Base-by-base conservation (phyloP, 2,329 filamentous ascomycete genomes). In the Bipolaris cookei region DNA sequence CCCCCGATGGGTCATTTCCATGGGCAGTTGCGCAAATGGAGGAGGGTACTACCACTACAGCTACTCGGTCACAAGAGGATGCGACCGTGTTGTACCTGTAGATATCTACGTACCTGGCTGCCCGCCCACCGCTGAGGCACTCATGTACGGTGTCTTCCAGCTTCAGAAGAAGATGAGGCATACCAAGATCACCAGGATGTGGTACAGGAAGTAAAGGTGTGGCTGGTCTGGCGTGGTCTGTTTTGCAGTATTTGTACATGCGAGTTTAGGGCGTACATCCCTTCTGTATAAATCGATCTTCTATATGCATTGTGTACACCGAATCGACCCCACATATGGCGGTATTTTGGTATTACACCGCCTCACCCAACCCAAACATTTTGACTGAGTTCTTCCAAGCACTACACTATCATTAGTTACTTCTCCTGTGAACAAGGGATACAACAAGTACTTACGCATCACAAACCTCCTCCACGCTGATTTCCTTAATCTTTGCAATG, bases 21-120 rank as follows among this genome's bases (percentile, higher is more conserved):
- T 94, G 90, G 90, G 90, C 11, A 90, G 87, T 71, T 94, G 90
- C 76, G 90, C 90, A 59, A 93, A 93, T 77, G 90, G 90, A 49
- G 90, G 90, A 60, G 90, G 90, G 51, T 94, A 94, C 80, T 93
- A 94, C 77, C 90, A 94, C 79, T 93, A 94, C 80, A 90, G 87
- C 77, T 94, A 94, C 80, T 88, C 84, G 68, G 90, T 92, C 52
- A 88, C 89, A 58, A 84, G 90, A 59, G 90, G 90, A 10, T 91
- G 89, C 70, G 90, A 93, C 78, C 82, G 90, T 61, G 87, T 94
- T 72, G 87, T 92, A n/a, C 90, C 90, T 7, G 90, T 93, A 51
- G 90, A 94, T 73, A 85, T 93, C 41, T 94, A 92, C 76, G 90
- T 93, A 0, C 90, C 90, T 13, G 90, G 90, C 8, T 93, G 90